These are phyloP conservation scores for Trichosporon ovoides DNA, from an alignment of 1,284 basidiomycete genomes.

Conservation along the genomic window DNA sequence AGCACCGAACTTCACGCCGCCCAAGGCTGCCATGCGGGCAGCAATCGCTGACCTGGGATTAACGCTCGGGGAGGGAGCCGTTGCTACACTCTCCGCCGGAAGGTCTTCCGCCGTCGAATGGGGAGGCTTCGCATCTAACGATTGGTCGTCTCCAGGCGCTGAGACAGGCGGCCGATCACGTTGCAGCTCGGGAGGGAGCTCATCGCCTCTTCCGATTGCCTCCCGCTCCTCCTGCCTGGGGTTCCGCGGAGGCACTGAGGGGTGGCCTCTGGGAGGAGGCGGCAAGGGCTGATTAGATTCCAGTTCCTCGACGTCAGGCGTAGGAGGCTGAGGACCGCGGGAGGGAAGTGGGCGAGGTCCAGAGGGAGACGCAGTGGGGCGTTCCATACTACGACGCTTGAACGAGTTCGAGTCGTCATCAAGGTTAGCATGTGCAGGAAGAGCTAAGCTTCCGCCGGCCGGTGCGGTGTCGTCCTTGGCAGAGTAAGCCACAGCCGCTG, in stretches of 20 bases:
- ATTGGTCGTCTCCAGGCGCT: neutral
- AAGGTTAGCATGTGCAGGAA: neutral
- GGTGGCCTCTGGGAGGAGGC: conserved; percentile 12
- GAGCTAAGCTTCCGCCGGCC: neutral
- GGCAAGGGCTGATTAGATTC: conserved; percentile 9
- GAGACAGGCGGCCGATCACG: neutral
- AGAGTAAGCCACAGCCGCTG: neutral
- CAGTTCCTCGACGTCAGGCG: conserved; percentile 14
- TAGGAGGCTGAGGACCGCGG: conserved; percentile 23
- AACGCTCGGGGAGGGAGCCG: neutral
- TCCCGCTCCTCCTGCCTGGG: neutral
- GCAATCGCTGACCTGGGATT: conserved; percentile 60
- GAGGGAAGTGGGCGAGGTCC: conserved; percentile 28
- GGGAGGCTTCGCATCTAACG: neutral
- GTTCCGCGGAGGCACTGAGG: neutral
- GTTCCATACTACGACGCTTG: conserved; percentile 7
- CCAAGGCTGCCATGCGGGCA: conserved; percentile 80
- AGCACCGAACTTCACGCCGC: conserved; percentile 72
- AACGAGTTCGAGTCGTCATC: conserved; percentile 1
- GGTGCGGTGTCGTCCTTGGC: neutral
- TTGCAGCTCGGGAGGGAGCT: neutral
- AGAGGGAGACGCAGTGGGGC: conserved; percentile 2
- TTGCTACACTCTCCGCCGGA: neutral
- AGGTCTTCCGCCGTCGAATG: neutral
- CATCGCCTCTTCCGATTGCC: neutral